Conservation (phyloP, 768 basidiomycete species). For the Piloderma croceum region DNA sequence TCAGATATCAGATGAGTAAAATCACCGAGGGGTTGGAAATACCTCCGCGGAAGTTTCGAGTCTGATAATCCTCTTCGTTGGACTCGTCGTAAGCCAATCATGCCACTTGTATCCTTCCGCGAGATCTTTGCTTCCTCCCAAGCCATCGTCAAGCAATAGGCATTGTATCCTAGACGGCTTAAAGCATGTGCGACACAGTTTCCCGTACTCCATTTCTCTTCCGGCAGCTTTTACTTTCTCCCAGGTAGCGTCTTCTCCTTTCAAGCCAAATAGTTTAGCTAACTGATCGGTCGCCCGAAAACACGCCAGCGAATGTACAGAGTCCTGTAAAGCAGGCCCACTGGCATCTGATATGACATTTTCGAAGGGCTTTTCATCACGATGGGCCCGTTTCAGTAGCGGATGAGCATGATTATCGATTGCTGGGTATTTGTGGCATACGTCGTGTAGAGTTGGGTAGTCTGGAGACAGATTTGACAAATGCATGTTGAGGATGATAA, state of each 20-base stretch:
- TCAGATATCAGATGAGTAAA: constrained; percentile 7
- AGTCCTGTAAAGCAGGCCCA: constrained; percentile 48
- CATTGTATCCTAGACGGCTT: constrained; percentile 54
- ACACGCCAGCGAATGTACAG: constrained; percentile 52
- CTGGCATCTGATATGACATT: constrained; percentile 61
- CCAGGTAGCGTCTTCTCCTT: constrained; percentile 41
- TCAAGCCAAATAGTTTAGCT: constrained; percentile 42
- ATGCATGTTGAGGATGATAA: constrained; percentile 5
- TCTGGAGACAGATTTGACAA: not conserved
- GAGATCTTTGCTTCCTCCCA: constrained; percentile 42
- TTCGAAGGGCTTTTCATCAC: constrained; percentile 50
- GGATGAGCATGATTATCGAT: constrained; percentile 83
- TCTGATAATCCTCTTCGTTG: constrained; percentile 58
- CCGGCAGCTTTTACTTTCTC: constrained; percentile 50
- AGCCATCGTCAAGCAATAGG: constrained; percentile 70
- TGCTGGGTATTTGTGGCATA: constrained; percentile 36
- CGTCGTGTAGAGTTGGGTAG: constrained; percentile 3
- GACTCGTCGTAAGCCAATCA: constrained; percentile 47
- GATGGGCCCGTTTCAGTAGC: constrained; percentile 44
- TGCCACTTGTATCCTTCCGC: constrained; percentile 58
- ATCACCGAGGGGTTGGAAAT: constrained; percentile 10
- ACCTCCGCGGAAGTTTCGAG: constrained; percentile 74
- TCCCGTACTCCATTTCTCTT: constrained; percentile 40
- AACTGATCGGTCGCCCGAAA: constrained; percentile 55
- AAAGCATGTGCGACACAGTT: constrained; percentile 55